A percentile compares a stretch with the other conserved stretches of the same genome.
phyloP scores from a whole-genome alignment of 148 eudicot genomes.

The Dianthus caryophyllus region DNA sequence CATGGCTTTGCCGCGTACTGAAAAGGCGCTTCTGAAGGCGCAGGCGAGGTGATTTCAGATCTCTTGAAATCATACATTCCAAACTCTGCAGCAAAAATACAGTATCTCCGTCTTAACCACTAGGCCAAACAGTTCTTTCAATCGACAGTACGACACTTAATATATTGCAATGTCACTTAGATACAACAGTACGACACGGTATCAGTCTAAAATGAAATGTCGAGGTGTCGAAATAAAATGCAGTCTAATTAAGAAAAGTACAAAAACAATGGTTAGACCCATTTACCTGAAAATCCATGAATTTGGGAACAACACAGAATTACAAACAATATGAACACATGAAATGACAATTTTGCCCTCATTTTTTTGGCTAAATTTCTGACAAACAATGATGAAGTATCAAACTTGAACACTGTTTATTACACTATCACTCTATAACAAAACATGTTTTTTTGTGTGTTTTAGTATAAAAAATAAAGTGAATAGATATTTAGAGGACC shows the following conservation, averaged over 20 bases:
- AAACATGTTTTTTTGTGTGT: conserved; percentile 18
- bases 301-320: conserved; percentile 30
- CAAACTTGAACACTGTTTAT: conserved; percentile 13
- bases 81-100: conserved; percentile 21
- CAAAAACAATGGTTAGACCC: too few species aligned
- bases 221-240: too few species aligned
- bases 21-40: conserved; percentile 24
- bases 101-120: not conserved
- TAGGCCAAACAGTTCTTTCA: not conserved
- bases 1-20: conserved; percentile 24
- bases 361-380: conserved; percentile 16
- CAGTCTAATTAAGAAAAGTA: too few species aligned
- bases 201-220: not conserved
- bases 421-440: conserved; percentile 7
- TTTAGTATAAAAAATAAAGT: not conserved
- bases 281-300: conserved; percentile 65
- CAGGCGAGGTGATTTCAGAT: conserved; percentile 10
- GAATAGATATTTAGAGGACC: not conserved
- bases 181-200: not conserved
- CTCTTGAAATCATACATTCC: conserved; percentile 9
- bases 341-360: conserved; percentile 34
- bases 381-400: not conserved
- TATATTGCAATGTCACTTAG: too few species aligned
- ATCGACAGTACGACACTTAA: not conserved
- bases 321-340: conserved; percentile 26